Base-by-base conservation (phyloP, 2,329 filamentous ascomycete genomes). In the Didymella keratinophila region DNA sequence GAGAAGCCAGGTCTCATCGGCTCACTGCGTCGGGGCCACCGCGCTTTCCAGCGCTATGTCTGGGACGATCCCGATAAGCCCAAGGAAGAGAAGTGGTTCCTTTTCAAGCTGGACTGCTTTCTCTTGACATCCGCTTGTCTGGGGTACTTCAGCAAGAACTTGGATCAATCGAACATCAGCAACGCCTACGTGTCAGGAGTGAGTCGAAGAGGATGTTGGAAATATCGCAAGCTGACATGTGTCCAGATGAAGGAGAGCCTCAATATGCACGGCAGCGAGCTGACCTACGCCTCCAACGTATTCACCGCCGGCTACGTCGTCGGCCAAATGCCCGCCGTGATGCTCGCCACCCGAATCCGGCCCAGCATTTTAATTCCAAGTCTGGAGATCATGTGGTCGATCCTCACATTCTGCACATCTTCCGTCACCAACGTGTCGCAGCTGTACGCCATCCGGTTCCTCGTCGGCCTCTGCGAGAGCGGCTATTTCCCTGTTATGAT, bases 391-490 rank as follows among this genome's bases (percentile, higher is more conserved):
- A 20, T 71, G 45, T 70, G 64, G 67, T 68, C 67, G 11, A 39
- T 65, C 10, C 46, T 69, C 37, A 69, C 65, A 0, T 67, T 67
- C 28, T 71, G 66, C 36, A 59, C 63, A 2, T 64, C 63, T 3
- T 62, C 64, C 7, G 54, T 66, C 7, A 69, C 56, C 12, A 75
- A 56, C 9, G 60, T 67, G 8, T 62, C 65, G 7, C 72, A 75
- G 14, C 63, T 77, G 2, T 76, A 77, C 52, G 72, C 69, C 2
- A 69, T 77, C 28, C 71, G 75, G 1, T 77, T 76, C 51, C 55
- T 78, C 12, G 61, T 76, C 0, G 70, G 71, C 0, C 49, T 72
- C 5, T 66, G 65, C 16, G 71, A 73, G 45, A 63, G 62, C 10
- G 68, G 65, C 0, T 71, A 71, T 21, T 74, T 71, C 34, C 68